Evolutionary conservation across 495 filamentous ascomycete genomes (phyloP), one percentile per base, ranked within the genome.

Genomic region (Aspergillus cristatus): DNA sequence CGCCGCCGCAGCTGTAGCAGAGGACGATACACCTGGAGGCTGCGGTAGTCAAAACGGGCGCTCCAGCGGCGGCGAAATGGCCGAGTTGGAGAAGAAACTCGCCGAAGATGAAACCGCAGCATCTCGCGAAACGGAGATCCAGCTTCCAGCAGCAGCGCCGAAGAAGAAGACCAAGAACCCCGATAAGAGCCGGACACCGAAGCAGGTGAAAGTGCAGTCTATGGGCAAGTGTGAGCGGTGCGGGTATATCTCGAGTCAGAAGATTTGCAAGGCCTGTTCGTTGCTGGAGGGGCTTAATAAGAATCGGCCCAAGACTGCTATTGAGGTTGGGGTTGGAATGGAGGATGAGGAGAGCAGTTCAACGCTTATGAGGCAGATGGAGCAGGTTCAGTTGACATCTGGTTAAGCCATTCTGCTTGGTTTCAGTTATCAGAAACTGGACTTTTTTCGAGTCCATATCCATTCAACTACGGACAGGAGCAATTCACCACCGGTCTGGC

Each of bases 161-260:
- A 30, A 38, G 1, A 17, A 34, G 6, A 51, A 42, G 14, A 48
- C 40, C 29, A 58, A 57, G 24, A 43, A 32, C 18, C 28, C 39
- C n/a, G 38, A 14, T 4, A 51, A 38, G 25, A 42, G 53, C 28
- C 35, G 25, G 6, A 49, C 43, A 25, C 38, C 45, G 18, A 70
- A 60, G 35, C 64, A 61, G 37, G 38, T 75, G 13, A 66, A 72
- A 20, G 62, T 58, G 40, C 91, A 97, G 57, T 77, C 74, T n/a
- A 70, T 95, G 40, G 82, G 87, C 4, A 82, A 78, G 46, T 98
- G 91, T 52, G 77, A 74, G 50, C 79, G 76, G 18, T 98, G 91
- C 47, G 91, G 91, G 8, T 98, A 98, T 53, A 81, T 98, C 54
- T 95, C 90, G 0, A 94, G 87, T 53, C 91, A 97, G 57, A 71